A percentile compares a stretch with the other conserved stretches of the same genome.
Evolutionary conservation across 805 yeast species (phyloP).

Genomic region (Trichomonascus vanleenenianus): DNA sequence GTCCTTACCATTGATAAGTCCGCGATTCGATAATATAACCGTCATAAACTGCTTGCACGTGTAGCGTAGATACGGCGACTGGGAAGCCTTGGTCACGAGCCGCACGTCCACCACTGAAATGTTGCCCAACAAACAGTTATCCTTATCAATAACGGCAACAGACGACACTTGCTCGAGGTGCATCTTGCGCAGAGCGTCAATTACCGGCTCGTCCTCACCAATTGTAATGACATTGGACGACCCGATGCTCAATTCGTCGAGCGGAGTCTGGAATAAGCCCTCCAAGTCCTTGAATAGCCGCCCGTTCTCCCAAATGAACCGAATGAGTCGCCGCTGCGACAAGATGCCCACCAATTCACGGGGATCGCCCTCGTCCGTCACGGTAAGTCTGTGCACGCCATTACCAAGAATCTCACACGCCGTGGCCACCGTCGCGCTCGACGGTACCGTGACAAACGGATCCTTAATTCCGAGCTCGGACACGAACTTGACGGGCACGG

Average conservation of each 20-base stretch:
- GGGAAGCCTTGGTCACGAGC: conserved; percentile 78
- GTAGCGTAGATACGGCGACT: conserved; percentile 72
- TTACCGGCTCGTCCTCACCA: conserved; percentile 76
- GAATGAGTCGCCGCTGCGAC: conserved; percentile 82
- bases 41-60: conserved; percentile 84
- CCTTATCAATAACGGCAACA: conserved; percentile 83
- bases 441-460: conserved; percentile 74
- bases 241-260: conserved; percentile 73
- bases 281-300: conserved; percentile 79
- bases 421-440: conserved; percentile 48
- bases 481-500: conserved; percentile 86
- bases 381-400: conserved; percentile 92
- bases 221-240: conserved; percentile 64
- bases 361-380: conserved; percentile 43
- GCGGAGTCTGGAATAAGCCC: conserved; percentile 55
- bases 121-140: conserved; percentile 73
- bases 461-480: conserved; percentile 79
- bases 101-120: conserved; percentile 92
- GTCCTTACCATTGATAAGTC: conserved; percentile 90
- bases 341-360: conserved; percentile 70
- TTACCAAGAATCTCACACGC: conserved; percentile 87
- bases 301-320: conserved; percentile 88
- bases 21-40: conserved; percentile 78
- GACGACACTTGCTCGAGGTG: conserved; percentile 77
- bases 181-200: conserved; percentile 84